Evolutionary conservation across 2,329 filamentous ascomycete species (phyloP).

Genomic region (Botrytis aclada): DNA sequence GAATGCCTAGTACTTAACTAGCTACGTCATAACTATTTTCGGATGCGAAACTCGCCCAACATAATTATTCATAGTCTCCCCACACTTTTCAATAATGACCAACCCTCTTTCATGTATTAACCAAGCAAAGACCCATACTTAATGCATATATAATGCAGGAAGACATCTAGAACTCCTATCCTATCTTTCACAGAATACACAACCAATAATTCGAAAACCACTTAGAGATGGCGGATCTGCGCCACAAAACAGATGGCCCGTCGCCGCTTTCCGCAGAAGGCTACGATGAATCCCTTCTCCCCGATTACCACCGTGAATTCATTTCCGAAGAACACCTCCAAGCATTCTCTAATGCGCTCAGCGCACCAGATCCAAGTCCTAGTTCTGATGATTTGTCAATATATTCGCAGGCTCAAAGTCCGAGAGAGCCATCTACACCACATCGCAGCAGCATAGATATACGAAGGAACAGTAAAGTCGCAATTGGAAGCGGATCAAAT

Average conservation of each 20-base stretch:
- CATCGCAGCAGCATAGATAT: conserved; percentile 25
- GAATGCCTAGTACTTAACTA: not conserved
- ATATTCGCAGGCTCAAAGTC: conserved; percentile 14
- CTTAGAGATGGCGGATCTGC: conserved; percentile 35
- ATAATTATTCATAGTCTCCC: conserved; percentile 13
- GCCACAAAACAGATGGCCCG: conserved; percentile 46
- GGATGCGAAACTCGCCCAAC: conserved; percentile 6
- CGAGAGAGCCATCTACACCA: conserved; percentile 18
- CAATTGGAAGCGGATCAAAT: conserved; percentile 20
- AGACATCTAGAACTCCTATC: not conserved
- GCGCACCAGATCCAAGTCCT: conserved; percentile 73
- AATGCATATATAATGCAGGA: conserved; percentile 17
- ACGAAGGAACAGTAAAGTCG: conserved; percentile 17
- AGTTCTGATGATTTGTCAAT: conserved; percentile 50
- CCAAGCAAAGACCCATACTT: conserved; percentile 4
- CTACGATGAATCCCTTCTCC: conserved; percentile 67
- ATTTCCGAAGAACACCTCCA: conserved; percentile 67
- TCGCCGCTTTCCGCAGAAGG: conserved; percentile 60
- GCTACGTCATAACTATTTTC: conserved; percentile 17
- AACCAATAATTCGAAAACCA: conserved; percentile 5
- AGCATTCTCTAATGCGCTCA: conserved; percentile 76
- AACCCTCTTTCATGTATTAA: not conserved
- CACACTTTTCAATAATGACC: conserved; percentile 15
- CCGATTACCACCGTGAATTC: conserved; percentile 80
- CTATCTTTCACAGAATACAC: conserved; percentile 7